Conservation (phyloP, 202 grass and related monocot genomes). For the Zoysia matrella region DNA sequence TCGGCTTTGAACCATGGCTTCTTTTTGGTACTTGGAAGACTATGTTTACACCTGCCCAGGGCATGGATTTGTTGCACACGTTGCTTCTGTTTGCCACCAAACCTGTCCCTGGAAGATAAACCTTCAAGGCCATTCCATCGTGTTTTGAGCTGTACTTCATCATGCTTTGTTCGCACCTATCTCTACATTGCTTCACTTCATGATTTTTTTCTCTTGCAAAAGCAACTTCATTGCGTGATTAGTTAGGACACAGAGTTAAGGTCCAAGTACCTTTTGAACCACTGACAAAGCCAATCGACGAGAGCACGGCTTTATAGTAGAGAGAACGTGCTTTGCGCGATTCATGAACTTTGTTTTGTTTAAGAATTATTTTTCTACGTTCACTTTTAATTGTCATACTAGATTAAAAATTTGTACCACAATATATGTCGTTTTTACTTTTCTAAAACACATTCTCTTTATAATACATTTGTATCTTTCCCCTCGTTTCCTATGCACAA, state of each 20-base stretch:
- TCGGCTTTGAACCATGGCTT: background rate
- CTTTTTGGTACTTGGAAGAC: conserved; percentile 4
- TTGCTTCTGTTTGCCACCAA: conserved; percentile 36
- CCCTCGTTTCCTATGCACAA: too few species aligned
- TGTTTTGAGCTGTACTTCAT: conserved; percentile 39
- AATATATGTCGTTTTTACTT: too few species aligned
- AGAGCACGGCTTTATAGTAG: background rate
- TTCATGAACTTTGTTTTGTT: too few species aligned
- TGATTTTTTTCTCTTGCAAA: background rate
- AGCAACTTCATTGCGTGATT: background rate
- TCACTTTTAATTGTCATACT: background rate
- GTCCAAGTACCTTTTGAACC: conserved; percentile 7
- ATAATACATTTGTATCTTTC: too few species aligned
- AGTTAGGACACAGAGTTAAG: conserved; percentile 13
- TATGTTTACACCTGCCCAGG: background rate
- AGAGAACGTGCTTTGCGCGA: background rate
- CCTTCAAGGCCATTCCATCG: conserved; percentile 20
- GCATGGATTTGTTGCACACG: conserved; percentile 5
- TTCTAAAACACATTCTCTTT: too few species aligned
- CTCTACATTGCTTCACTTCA: conserved; percentile 23
- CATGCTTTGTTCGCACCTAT: conserved; percentile 11
- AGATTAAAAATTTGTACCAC: too few species aligned
- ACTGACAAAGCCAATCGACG: background rate
- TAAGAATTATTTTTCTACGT: too few species aligned
- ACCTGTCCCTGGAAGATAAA: background rate